phyloP scores from a whole-genome alignment of 2,329 filamentous ascomycete genomes.

The Elsinoe necatrix region DNA sequence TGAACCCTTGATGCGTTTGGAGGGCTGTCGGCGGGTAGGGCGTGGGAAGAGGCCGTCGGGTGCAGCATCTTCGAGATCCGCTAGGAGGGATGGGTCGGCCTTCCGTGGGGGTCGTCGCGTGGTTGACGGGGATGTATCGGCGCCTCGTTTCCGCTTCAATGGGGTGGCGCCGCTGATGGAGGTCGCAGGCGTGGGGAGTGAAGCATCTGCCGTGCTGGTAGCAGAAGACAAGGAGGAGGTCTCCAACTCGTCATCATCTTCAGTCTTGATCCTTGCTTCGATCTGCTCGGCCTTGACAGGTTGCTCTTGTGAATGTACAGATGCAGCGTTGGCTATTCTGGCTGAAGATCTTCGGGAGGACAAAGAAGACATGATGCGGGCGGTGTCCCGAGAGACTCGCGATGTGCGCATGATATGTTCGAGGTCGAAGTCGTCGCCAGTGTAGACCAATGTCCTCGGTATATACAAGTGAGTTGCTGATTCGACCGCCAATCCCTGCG shows the following conservation, averaged over 20 bases:
- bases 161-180: conserved; percentile 21
- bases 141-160: conserved; percentile 16
- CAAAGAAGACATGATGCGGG: conserved; percentile 17
- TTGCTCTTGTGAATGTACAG: not conserved
- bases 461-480: too few relatives aligned
- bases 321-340: conserved; percentile 5
- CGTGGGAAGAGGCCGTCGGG: conserved; percentile 22
- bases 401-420: conserved; percentile 17
- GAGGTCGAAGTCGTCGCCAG: not conserved
- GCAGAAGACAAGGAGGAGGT: conserved; percentile 17
- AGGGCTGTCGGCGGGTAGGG: conserved; percentile 22
- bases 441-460: not conserved
- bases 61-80: conserved; percentile 14
- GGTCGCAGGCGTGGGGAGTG: conserved; percentile 12
- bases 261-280: conserved; percentile 3
- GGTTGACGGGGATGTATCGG: conserved; percentile 7
- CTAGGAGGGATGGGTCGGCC: conserved; percentile 21
- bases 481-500: not conserved
- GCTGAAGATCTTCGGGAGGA: conserved; percentile 14
- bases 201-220: conserved; percentile 15
- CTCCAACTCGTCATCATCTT: conserved; percentile 13
- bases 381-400: conserved; percentile 18
- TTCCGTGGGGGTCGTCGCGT: conserved; percentile 25
- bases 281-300: not conserved
- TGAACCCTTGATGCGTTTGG: conserved; percentile 29